Evolutionary conservation across 1,139 yeast species (phyloP), one percentile per base, ranked within the genome.

Genomic region (Candida sanyaensis): DNA sequence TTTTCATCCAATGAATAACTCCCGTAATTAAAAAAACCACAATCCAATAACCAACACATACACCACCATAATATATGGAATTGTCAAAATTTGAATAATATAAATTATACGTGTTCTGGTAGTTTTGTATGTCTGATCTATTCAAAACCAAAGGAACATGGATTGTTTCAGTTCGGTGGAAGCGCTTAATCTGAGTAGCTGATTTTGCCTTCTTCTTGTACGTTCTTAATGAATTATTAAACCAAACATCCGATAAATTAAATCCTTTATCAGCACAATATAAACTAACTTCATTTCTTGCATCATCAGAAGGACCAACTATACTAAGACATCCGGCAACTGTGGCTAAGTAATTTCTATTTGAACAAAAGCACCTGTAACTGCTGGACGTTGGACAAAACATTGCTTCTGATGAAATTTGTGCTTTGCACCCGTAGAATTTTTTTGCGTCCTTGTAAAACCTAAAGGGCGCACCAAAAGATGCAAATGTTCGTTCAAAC

Each of bases 51-150:
- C 78, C 80, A 29, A 80, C 53, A 28, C 74, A 48, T 1, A 74
- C 83, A 23, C 71, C 61, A 10, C 86, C 86, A 54, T 75, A 71
- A 52, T 64, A 78, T 46, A 75, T 65, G 4, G 83, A 71, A 42
- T 64, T 58, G 45, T 64, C 61, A 50, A 64, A 71, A 49, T 69
- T 70, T 4, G 71, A 72, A 37, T 67, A 57, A 49, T 65, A 71
- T 36, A 56, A 57, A 11, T 52, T 54, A 49, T 71, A 71, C 1
- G 68, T 55, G 1, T 48, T 54, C 26, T 48, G 41, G 46, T 61
- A 66, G 9, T 57, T 33, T 1, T 41, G 10, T n/a, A 59, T 46
- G 2, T 27, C 44, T 1, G 56, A 45, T 2, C 44, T 34, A 37
- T 67, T 54, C 17, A 68, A 51, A 8, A 48, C 53, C 6, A 69